Evolutionary conservation across 1,284 basidiomycete species (phyloP), one percentile per base, ranked within the genome.

Genomic region (Schizopora paradoxa): DNA sequence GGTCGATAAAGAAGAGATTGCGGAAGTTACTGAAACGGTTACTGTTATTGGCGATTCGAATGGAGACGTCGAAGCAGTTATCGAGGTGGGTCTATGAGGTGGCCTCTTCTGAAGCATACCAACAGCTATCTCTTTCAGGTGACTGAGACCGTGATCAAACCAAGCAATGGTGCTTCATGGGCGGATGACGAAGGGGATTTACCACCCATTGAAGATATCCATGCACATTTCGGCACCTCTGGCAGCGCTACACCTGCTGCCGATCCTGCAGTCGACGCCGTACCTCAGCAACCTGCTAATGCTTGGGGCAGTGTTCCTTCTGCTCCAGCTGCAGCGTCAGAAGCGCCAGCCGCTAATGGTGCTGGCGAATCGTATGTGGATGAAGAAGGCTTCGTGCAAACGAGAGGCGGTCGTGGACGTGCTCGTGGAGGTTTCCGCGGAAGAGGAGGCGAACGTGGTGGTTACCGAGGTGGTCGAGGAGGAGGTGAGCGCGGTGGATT

Each of bases 321-420:
- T 16, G 51, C 51, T 21, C 47, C 51, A 13, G 38, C 52, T 22
- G 39, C 18, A 45, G 52, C n/a, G 33, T 32, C 26, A 35, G 52
- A 11, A 52, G 54, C 43, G 54, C 45, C 52, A 5, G 50, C 42
- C 14, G 53, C 47, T 11, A 63, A 66, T 48, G 64, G 53, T 25
- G 37, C 42, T 28, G 25, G 36, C 8, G 46, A 46, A 19, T 51
- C 58, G 19, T 56, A 54, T 11, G 58, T 61, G 6, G 81, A 77
- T 26, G 77, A 79, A 0, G 83, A 86, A 34, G 82, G 82, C 0
- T 86, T 87, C 61, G 76, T 64, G 4, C 69, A 68, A 41, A 63
- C 74, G 13, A 64, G 65, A 31, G 64, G 69, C 45, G 67, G 66
- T 22, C 58, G 65, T 19, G 61, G 61, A 2, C 59, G 62, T 26